A percentile compares a stretch with the other conserved stretches of the same genome.
Conservation (phyloP, 345 rosid species). For the Arabis alpina region DNA sequence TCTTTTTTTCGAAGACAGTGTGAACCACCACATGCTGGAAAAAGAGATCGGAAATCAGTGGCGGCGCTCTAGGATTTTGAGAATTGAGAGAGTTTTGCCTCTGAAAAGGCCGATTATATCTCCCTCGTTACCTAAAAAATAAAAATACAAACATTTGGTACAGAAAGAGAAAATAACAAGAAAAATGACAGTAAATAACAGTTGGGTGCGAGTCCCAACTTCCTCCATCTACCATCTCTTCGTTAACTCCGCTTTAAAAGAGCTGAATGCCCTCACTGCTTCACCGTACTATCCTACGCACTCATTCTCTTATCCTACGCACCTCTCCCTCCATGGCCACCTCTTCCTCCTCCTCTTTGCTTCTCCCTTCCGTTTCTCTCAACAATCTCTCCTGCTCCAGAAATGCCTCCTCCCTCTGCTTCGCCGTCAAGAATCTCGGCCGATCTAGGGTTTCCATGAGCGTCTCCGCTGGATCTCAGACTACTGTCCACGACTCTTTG, state of each 20-base stretch:
- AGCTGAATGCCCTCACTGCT: conserved; percentile 45
- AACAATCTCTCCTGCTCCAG: conserved; percentile 34
- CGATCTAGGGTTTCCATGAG: conserved; percentile 77
- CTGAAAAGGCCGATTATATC: no score
- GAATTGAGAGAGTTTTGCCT: no score
- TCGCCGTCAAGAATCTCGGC: conserved; percentile 30
- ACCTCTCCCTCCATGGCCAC: conserved; percentile 30
- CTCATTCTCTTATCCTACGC: conserved; percentile 44
- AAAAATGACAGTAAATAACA: neutral
- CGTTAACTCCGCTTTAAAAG: conserved; percentile 44
- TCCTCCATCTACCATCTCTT: conserved; percentile 49
- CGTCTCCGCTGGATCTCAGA: conserved; percentile 66
- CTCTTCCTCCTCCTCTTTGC: conserved; percentile 50
- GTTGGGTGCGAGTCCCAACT: conserved; percentile 37
- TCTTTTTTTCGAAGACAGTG: no score
- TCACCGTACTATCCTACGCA: conserved; percentile 44
- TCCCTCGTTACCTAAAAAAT: no score
- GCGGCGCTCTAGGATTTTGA: no score
- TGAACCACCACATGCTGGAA: no score
- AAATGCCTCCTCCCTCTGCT: conserved; percentile 41
- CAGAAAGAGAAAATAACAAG: no score
- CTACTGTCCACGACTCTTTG: conserved; percentile 57
- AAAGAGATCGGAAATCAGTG: no score
- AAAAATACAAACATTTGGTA: no score
- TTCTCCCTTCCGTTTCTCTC: conserved; percentile 51